phyloP scores from a whole-genome alignment of 306 rosid genomes.

The Quercus agrifolia region DNA sequence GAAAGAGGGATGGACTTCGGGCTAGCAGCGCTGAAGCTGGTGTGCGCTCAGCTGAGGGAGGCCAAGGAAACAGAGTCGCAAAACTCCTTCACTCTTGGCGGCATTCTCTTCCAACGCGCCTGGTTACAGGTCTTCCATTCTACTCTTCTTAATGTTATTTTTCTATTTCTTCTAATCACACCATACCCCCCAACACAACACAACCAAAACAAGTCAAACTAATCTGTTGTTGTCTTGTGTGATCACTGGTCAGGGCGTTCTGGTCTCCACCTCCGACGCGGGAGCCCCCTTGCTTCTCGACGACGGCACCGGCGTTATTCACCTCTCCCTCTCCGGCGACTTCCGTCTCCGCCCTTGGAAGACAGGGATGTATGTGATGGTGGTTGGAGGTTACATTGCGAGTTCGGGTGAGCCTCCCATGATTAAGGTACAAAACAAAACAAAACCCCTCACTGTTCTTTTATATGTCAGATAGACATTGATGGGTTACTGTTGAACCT shows the following conservation, averaged over 20 bases:
- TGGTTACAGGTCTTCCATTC: constrained; percentile 60
- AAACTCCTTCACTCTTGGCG: constrained; percentile 45
- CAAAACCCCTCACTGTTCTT: no score
- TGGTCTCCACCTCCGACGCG: constrained; percentile 36
- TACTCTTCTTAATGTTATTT: background rate
- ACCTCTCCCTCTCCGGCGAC: constrained; percentile 54
- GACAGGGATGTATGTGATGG: constrained; percentile 87
- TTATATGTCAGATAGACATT: no score
- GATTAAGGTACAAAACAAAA: constrained; percentile 43
- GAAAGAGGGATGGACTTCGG: constrained; percentile 58
- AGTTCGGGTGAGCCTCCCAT: constrained; percentile 42
- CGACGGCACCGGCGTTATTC: constrained; percentile 67
- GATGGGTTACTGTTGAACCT: no score
- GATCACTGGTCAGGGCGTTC: constrained; percentile 41
- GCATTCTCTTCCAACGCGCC: constrained; percentile 79
- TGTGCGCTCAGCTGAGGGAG: constrained; percentile 52
- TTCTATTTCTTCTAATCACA: background rate
- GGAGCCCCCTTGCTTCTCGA: constrained; percentile 44
- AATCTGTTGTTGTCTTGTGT: no score
- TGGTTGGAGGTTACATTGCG: constrained; percentile 57
- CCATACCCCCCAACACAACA: constrained; percentile 7
- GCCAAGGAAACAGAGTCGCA: constrained; percentile 43
- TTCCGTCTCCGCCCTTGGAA: constrained; percentile 54
- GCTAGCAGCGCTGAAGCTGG: constrained; percentile 67
- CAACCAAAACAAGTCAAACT: no score